phyloP scores from a whole-genome alignment of 495 filamentous ascomycete genomes.

The Patellaria atrata region DNA sequence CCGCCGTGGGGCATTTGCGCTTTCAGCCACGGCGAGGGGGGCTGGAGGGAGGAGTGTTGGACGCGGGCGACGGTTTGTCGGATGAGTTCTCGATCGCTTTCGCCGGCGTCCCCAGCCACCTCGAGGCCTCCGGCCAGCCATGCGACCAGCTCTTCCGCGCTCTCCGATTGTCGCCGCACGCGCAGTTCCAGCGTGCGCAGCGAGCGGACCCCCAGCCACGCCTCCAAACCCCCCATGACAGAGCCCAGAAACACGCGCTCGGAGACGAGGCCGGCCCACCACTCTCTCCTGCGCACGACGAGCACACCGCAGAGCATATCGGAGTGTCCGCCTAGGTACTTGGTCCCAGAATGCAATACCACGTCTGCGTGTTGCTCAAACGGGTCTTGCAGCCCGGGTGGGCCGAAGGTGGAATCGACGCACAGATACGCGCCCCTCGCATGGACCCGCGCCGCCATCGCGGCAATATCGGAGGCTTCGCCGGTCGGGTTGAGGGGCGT shows the following conservation, averaged over 20 bases:
- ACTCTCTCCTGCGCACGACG: conserved; percentile 33
- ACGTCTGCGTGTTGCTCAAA: conserved; percentile 66
- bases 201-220: conserved; percentile 80
- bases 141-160: conserved; percentile 47
- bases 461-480: conserved; percentile 53
- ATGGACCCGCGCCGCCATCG: conserved; percentile 59
- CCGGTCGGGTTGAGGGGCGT: conserved; percentile 86
- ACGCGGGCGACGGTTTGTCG: conserved; percentile 43
- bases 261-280: conserved; percentile 38
- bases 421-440: conserved; percentile 55
- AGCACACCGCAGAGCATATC: conserved; percentile 83
- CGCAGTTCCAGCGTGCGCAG: conserved; percentile 75
- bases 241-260: conserved; percentile 66
- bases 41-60: conserved; percentile 64
- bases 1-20: conserved; percentile 88
- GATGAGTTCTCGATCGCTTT: conserved; percentile 30
- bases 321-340: conserved; percentile 89
- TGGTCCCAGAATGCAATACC: conserved; percentile 83
- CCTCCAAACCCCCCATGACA: conserved; percentile 82
- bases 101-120: conserved; percentile 21
- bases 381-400: conserved; percentile 80
- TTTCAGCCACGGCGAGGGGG: conserved; percentile 53
- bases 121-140: conserved; percentile 48
- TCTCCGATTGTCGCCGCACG: conserved; percentile 57
- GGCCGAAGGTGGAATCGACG: conserved; percentile 85